These are phyloP conservation scores for Pseudonectria buxi DNA, from an alignment of 2,329 filamentous ascomycete species.

Conservation along the genomic window DNA sequence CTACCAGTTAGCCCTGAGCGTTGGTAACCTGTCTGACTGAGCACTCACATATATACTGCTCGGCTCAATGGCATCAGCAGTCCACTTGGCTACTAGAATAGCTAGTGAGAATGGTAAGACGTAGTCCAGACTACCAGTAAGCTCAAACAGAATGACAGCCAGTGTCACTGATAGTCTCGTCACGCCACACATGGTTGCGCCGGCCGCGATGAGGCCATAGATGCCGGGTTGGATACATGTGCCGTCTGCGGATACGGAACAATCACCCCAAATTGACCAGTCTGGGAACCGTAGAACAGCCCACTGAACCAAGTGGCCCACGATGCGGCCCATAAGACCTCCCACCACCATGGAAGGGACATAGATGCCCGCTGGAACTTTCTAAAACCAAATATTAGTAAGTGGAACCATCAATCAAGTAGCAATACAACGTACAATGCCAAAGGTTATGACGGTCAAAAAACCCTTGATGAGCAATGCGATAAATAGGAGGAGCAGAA, in stretches of 20 bases:
- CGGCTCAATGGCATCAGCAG: constrained; percentile 88
- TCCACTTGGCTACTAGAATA: constrained; percentile 96
- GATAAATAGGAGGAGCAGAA: constrained; percentile 63
- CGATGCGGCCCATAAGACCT: constrained; percentile 79
- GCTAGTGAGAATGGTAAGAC: constrained; percentile 90
- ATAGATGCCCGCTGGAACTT: constrained; percentile 94
- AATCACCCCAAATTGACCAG: constrained; percentile 67
- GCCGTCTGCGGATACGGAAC: constrained; percentile 62
- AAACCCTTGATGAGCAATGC: constrained; percentile 88
- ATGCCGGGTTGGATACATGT: constrained; percentile 94
- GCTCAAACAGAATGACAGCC: constrained; percentile 89
- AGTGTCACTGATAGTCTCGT: constrained; percentile 89
- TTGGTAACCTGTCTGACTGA: not conserved
- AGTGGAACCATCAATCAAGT: not conserved
- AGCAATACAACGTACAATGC: constrained; percentile 69
- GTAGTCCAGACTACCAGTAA: constrained; percentile 91
- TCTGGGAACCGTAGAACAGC: constrained; percentile 67
- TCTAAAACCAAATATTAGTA: constrained; percentile 38
- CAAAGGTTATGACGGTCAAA: constrained; percentile 85
- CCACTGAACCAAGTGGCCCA: constrained; percentile 82
- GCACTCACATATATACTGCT: constrained; percentile 76
- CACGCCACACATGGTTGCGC: constrained; percentile 96
- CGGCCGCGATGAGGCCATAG: constrained; percentile 89
- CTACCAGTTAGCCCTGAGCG: not conserved
- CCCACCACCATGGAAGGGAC: constrained; percentile 98